These are phyloP conservation scores for Rhynchosporium secalis DNA, from an alignment of 2,329 filamentous ascomycete genomes.

Conservation along the genomic window DNA sequence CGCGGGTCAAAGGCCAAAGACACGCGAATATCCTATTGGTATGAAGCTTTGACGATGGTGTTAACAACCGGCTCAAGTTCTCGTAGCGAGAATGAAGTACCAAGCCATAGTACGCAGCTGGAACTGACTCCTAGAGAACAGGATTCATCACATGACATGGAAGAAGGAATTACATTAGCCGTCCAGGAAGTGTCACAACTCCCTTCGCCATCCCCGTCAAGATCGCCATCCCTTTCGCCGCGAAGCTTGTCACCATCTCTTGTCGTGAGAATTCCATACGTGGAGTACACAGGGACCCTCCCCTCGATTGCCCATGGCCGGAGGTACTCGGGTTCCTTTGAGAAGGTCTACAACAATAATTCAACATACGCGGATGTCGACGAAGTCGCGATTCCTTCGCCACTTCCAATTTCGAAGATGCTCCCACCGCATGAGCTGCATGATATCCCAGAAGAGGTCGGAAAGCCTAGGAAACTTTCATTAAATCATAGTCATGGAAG, in stretches of 20 bases:
- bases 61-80: not conserved
- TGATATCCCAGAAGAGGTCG: conserved; percentile 37
- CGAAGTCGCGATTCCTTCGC: conserved; percentile 24
- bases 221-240: conserved; percentile 31
- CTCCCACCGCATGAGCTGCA: conserved; percentile 32
- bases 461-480: conserved; percentile 29
- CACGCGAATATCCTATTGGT: not conserved
- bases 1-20: not conserved
- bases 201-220: conserved; percentile 32
- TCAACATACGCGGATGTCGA: conserved; percentile 18
- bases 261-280: conserved; percentile 22
- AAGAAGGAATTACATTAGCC: conserved; percentile 15
- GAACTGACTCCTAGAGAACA: not conserved
- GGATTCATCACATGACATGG: conserved; percentile 11
- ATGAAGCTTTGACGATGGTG: not conserved
- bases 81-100: not conserved
- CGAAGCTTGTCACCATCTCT: conserved; percentile 31
- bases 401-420: conserved; percentile 30
- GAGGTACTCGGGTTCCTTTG: conserved; percentile 25
- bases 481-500: conserved; percentile 39
- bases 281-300: conserved; percentile 21
- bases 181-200: conserved; percentile 30
- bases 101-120: not conserved
- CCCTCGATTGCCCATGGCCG: conserved; percentile 23
- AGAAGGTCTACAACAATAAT: conserved; percentile 17